A percentile compares a stretch with the other conserved stretches of the same genome.
These are phyloP conservation scores for Nemania sp. DNA, from an alignment of 2,329 filamentous ascomycete genomes.

Conservation along the genomic window DNA sequence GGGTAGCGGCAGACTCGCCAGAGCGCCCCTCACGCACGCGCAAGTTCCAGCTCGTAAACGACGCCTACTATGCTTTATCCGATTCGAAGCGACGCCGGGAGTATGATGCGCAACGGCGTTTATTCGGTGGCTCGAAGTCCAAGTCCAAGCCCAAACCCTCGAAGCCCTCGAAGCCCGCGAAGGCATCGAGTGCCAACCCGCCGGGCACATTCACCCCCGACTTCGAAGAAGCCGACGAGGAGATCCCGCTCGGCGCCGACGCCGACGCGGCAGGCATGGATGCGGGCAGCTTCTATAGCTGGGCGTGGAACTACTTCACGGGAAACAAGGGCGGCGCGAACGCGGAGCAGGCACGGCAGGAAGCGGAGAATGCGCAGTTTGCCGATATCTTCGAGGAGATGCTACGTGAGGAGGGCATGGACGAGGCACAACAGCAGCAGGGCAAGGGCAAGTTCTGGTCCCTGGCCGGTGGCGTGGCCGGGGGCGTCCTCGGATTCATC, in stretches of 20 bases:
- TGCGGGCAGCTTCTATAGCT: conserved; percentile 63
- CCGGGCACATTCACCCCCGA: conserved; percentile 49
- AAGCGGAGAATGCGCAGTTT: conserved; percentile 78
- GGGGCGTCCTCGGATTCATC: conserved; percentile 92
- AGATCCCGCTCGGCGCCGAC: conserved; percentile 48
- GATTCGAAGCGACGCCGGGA: conserved; percentile 77
- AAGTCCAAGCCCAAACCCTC: conserved; percentile 28
- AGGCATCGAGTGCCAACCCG: conserved; percentile 37
- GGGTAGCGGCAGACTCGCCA: conserved; percentile 80
- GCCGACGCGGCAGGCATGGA: conserved; percentile 42
- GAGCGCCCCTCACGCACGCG: conserved; percentile 82
- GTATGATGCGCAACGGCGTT: conserved; percentile 75
- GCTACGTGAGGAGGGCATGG: conserved; percentile 84
- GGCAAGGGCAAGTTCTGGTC: conserved; percentile 81
- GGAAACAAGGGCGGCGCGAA: conserved; percentile 41
- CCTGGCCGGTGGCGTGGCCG: conserved; percentile 81
- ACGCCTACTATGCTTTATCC: conserved; percentile 90
- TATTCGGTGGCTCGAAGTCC: conserved; percentile 53
- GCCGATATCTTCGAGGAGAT: conserved; percentile 88
- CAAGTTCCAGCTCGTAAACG: conserved; percentile 89
- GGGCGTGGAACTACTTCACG: conserved; percentile 71
- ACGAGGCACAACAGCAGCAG: conserved; percentile 64
- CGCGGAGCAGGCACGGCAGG: conserved; percentile 52
- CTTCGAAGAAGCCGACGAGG: conserved; percentile 52
- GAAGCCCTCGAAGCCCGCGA: conserved; percentile 50